Evolutionary conservation across 2,329 filamentous ascomycete species (phyloP).

Genomic region (Alternaria tenuissima): DNA sequence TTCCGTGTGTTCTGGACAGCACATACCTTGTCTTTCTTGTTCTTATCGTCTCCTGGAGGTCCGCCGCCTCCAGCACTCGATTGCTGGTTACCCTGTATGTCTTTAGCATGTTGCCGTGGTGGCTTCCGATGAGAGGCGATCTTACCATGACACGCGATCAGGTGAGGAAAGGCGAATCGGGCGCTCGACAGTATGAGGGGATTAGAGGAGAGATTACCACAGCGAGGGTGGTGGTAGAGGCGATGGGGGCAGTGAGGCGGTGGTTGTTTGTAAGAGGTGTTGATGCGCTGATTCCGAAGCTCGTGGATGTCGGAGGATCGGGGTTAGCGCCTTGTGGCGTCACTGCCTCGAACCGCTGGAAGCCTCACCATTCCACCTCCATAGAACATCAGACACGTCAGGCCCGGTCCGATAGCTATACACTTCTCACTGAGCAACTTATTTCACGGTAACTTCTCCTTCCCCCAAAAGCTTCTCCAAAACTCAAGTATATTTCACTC

Average conservation of each 20-base stretch:
- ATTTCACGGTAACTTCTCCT: neutral
- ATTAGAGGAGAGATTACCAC: conserved; percentile 2
- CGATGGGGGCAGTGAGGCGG: conserved; percentile 27
- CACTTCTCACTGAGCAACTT: neutral
- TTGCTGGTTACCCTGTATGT: conserved; percentile 76
- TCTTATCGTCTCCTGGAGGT: conserved; percentile 76
- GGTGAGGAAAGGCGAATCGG: neutral
- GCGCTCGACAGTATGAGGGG: neutral
- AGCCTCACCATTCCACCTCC: conserved; percentile 37
- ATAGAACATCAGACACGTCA: conserved; percentile 48
- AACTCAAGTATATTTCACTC: neutral
- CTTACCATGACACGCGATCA: conserved; percentile 47
- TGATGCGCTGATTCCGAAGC: conserved; percentile 38
- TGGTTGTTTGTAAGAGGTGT: conserved; percentile 45
- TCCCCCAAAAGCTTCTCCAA: neutral
- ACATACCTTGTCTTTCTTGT: conserved; percentile 80
- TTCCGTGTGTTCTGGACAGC: neutral
- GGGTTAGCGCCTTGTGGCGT: conserved; percentile 30
- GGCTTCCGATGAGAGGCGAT: conserved; percentile 27
- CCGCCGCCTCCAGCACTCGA: conserved; percentile 82
- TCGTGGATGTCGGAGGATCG: conserved; percentile 22
- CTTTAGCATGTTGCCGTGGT: conserved; percentile 48
- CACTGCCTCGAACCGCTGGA: conserved; percentile 27
- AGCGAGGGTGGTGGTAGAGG: conserved; percentile 18
- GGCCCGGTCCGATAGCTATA: conserved; percentile 16